phyloP scores from a whole-genome alignment of 768 basidiomycete species.

The Leccinum sublutescens region DNA sequence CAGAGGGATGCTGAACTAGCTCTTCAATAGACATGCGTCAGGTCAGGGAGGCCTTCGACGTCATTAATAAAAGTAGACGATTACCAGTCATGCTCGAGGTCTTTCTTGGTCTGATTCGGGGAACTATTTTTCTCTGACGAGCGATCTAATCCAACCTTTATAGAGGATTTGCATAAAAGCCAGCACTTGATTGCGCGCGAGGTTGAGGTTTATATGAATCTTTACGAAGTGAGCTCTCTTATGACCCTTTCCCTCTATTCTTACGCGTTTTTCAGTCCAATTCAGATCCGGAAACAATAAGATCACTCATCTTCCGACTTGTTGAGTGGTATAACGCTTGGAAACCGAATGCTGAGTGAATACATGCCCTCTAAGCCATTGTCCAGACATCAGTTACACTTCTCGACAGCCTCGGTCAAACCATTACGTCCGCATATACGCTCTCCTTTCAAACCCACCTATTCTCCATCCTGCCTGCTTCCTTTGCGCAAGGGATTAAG shows the following conservation, averaged over 20 bases:
- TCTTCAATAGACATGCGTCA: constrained; percentile 42
- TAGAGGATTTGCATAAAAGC: constrained; percentile 63
- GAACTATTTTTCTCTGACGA: background rate
- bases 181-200: constrained; percentile 62
- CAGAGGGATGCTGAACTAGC: background rate
- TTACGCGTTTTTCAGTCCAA: constrained; percentile 37
- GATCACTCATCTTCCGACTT: constrained; percentile 55
- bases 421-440: constrained; percentile 59
- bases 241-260: background rate
- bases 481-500: constrained; percentile 69
- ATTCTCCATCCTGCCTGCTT: constrained; percentile 66
- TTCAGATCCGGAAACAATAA: constrained; percentile 48
- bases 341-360: constrained; percentile 65
- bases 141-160: background rate
- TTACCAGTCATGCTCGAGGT: constrained; percentile 65
- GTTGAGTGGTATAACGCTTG: constrained; percentile 76
- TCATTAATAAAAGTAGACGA: constrained; percentile 57
- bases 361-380: constrained; percentile 7
- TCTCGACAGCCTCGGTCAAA: constrained; percentile 54
- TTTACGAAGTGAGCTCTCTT: constrained; percentile 54
- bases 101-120: constrained; percentile 56
- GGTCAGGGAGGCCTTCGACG: constrained; percentile 55
- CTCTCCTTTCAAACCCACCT: constrained; percentile 72
- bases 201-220: constrained; percentile 52
- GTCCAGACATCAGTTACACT: constrained; percentile 1